Base-by-base conservation (phyloP, 139 green algal genomes). In the Chlorella sp. region DNA sequence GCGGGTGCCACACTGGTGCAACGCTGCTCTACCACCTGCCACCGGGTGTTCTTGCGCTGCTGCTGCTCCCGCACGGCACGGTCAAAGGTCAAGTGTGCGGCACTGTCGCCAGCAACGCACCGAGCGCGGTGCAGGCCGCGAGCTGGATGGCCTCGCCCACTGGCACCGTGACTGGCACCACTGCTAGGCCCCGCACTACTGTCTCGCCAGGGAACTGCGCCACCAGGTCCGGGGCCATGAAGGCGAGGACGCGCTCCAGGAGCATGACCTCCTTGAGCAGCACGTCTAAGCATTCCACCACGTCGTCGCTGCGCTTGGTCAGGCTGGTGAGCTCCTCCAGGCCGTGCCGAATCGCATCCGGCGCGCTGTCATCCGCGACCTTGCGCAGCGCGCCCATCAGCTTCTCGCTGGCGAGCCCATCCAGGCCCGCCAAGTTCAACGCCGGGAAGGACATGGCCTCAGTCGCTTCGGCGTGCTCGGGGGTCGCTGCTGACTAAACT, bases 221-320 rank as follows among this genome's bases (percentile, higher is more conserved):
- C 6, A 34, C 34, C 6, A 67, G 23, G n/a, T 35, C 61, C 3
- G 61, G 27, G 27, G 3, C 29, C 22, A 67, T 17, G 29, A 67
- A 67, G 3, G 3, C 29, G 20, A 5, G n/a, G 3, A 67, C 34
- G 27, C 34, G 27, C 23, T 5, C 22, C 20, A 67, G 61, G 2
- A 67, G 61, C 27, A 17, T 6, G n/a, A 24, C 23, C n/a, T n/a
- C n/a, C 29, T 67, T 67, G 23, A 69, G 63, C 2, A 49, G 20
- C 3, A 69, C 20, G 31, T 69, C 63, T 14, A 69, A 27, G 20
- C 31, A 49, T 5, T 69, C 63, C 5, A 32, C 29, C 3, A 49
- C 31, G 29, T 69, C 63, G 20, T 69, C 63, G 63, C 63, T 69
- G 32, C 63, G 63, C 63, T 69, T 69, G 5, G 63, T 50, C 5